These are phyloP conservation scores for Magnusiomyces suaveolens DNA, from an alignment of 1,139 yeast genomes.

Conservation along the genomic window DNA sequence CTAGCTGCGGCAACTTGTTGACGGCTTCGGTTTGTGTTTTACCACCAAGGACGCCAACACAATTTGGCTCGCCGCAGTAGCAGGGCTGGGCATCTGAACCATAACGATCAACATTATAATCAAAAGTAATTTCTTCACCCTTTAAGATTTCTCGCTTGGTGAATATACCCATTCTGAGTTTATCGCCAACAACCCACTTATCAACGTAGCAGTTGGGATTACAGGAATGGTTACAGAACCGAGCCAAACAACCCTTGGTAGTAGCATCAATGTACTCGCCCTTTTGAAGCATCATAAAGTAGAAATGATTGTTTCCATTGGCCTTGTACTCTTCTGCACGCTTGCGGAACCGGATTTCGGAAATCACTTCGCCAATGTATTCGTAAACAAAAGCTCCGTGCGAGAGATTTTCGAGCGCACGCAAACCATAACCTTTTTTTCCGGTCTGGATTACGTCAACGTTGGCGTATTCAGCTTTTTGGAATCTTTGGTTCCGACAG, in stretches of 20 bases:
- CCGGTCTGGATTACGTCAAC: conserved; percentile 75
- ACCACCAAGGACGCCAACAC: conserved; percentile 91
- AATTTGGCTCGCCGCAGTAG: conserved; percentile 86
- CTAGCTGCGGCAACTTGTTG: conserved; percentile 66
- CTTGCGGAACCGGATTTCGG: conserved; percentile 57
- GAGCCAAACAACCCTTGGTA: conserved; percentile 70
- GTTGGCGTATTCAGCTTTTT: conserved; percentile 56
- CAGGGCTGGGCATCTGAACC: conserved; percentile 94
- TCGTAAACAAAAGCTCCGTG: conserved; percentile 72
- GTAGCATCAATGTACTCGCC: conserved; percentile 95
- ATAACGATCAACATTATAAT: conserved; percentile 90
- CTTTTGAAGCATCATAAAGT: conserved; percentile 93
- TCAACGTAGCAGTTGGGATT: conserved; percentile 90
- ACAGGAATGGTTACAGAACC: conserved; percentile 93
- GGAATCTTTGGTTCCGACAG: conserved; percentile 86
- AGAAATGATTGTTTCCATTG: conserved; percentile 72
- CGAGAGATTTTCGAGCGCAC: conserved; percentile 53
- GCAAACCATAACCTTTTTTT: conserved; percentile 78
- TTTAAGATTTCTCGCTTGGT: conserved; percentile 60
- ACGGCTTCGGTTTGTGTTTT: conserved; percentile 93
- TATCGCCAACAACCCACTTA: conserved; percentile 93
- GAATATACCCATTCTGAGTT: conserved; percentile 88
- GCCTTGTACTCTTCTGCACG: conserved; percentile 68
- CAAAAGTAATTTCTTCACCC: conserved; percentile 92
- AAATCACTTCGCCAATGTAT: conserved; percentile 89